phyloP scores from a whole-genome alignment of 257 asterid genomes.

The Mitragyna speciosa region DNA sequence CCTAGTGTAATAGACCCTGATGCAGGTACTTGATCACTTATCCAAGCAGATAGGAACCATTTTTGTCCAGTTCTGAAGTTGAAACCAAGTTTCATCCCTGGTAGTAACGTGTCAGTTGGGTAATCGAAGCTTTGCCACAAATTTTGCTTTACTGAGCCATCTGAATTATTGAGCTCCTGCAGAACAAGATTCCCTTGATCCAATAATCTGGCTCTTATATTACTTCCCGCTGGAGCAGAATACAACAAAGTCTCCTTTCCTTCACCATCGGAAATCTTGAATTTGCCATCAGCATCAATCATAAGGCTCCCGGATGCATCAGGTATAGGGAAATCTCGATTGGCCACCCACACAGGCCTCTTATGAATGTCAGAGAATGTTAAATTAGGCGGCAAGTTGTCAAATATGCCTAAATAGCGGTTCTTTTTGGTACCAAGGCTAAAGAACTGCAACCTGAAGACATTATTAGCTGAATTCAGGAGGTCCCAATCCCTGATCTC shows the following conservation, averaged over 20 bases:
- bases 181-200: conserved; percentile 28
- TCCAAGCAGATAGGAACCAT: conserved; percentile 34
- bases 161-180: conserved; percentile 6
- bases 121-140: conserved; percentile 38
- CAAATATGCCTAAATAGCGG: conserved; percentile 34
- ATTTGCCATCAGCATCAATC: conserved; percentile 23
- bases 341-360: conserved; percentile 34
- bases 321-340: conserved; percentile 24
- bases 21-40: conserved; percentile 18
- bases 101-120: conserved; percentile 29
- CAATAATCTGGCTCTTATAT: conserved; percentile 25
- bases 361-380: not conserved
- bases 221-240: conserved; percentile 10
- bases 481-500: conserved; percentile 17
- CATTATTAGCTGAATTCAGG: conserved; percentile 19
- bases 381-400: not conserved
- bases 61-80: conserved; percentile 29
- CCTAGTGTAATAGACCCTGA: conserved; percentile 33
- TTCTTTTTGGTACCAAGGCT: conserved; percentile 15
- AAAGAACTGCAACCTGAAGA: conserved; percentile 28
- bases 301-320: conserved; percentile 26
- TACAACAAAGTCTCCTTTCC: conserved; percentile 6
- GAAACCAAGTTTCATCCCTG: conserved; percentile 38
- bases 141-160: conserved; percentile 19
- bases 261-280: conserved; percentile 18